Evolutionary conservation across 2,329 filamentous ascomycete species (phyloP).

Genomic region (Sclerotinia nivalis): DNA sequence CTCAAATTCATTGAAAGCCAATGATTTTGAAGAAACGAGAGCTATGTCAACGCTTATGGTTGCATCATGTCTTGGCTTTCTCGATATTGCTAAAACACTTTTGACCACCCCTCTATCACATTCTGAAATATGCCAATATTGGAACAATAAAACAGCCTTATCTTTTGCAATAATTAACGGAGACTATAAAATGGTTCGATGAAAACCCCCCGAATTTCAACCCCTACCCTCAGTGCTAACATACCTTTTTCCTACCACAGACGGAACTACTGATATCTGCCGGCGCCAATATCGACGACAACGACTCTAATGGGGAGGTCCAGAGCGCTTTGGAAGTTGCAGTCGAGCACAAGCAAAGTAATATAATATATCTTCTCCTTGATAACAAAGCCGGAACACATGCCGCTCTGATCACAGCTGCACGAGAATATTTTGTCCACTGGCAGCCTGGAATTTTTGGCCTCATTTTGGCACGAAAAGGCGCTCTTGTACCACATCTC

Average conservation of each 20-base stretch:
- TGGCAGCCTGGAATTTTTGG: background rate
- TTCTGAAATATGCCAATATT: background rate
- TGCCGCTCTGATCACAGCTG: background rate
- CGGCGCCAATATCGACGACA: background rate
- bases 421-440: background rate
- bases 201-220: too few relatives aligned
- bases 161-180: background rate
- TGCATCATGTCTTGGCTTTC: background rate
- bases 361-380: background rate
- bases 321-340: background rate
- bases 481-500: background rate
- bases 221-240: too few relatives aligned
- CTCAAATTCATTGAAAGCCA: accelerated
- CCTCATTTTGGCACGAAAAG: background rate
- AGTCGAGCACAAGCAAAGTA: background rate
- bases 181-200: background rate
- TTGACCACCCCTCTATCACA: background rate
- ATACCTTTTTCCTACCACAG: background rate
- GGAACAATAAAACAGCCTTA: background rate
- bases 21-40: background rate
- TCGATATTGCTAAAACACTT: background rate
- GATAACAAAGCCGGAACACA: background rate
- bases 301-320: background rate
- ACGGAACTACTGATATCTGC: background rate
- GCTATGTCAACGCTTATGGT: background rate